Conservation (phyloP, 176 grass and related monocot species). For the Leersia perrieri region DNA sequence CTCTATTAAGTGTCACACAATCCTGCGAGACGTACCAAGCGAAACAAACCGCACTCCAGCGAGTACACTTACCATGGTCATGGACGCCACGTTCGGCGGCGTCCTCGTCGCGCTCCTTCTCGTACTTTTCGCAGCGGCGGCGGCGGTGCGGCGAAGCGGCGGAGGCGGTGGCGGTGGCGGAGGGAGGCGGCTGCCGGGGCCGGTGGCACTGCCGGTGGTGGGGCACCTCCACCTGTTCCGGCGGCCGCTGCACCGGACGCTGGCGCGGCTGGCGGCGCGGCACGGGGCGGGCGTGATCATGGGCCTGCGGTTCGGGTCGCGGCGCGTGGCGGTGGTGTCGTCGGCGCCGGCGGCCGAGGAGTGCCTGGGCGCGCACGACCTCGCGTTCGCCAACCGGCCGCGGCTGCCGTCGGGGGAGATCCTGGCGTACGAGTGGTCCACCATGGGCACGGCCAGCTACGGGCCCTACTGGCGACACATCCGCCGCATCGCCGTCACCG, state of each 20-base stretch:
- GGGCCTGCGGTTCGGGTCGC: constrained; percentile 42
- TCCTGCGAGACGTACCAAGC: neutral
- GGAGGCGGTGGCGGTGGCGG: neutral
- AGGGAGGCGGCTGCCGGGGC: constrained; percentile 24
- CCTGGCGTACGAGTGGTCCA: constrained; percentile 38
- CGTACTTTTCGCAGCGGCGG: no score
- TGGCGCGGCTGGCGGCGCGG: constrained; percentile 28
- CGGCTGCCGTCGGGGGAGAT: constrained; percentile 32
- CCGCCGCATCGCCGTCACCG: constrained; percentile 28
- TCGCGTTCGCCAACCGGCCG: constrained; percentile 55
- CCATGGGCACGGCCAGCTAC: constrained; percentile 43
- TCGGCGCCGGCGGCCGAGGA: constrained; percentile 16
- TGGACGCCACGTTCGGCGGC: neutral
- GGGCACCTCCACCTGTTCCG: constrained; percentile 69
- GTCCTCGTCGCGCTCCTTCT: neutral
- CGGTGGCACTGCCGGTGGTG: constrained; percentile 10
- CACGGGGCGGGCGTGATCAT: constrained; percentile 37
- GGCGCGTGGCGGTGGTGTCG: constrained; percentile 43
- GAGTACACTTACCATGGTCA: neutral
- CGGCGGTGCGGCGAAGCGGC: neutral
- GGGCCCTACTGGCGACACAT: constrained; percentile 49
- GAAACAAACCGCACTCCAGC: neutral
- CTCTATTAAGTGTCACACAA: neutral
- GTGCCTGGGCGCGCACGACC: constrained; percentile 46
- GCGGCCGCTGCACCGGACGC: constrained; percentile 49